Evolutionary conservation across 768 basidiomycete genomes (phyloP), one percentile per base, ranked within the genome.

Genomic region (Brasilioporus rufonigricans): DNA sequence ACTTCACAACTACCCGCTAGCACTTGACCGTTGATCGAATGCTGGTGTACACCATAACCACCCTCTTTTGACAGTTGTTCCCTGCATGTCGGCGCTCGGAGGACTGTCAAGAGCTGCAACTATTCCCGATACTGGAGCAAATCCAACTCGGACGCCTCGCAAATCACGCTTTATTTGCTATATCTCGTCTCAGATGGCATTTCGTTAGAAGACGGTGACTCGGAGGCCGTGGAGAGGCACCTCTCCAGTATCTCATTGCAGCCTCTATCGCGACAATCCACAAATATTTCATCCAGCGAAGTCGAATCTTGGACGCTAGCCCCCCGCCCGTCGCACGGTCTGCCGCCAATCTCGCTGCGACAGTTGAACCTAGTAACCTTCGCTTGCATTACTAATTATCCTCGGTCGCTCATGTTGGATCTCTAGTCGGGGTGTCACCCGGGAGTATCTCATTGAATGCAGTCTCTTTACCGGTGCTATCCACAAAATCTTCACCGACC

Each of bases 371-470:
- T 51, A 50, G 66, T 58, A 62, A 57, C 7, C 40, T 18, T 32
- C 16, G 19, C 36, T 41, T 32, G 41, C 52, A 9, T 46, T 3
- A 4, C 12, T 21, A 2, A 8, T 47, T 27, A 18, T 33, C 29
- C 11, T 33, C 33, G 80, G 57, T 65, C 65, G 16, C 66, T 80
- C 31, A 76, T 83, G n/a, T 73, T 81, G 27, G 81, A 82, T 61
- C 71, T 83, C n/a, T 69, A 79, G 81, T 13, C 81, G 80, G 79
- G 79, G 79, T 23, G 79, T 82, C 24, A 62, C 71, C 6, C 76
- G 79, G 1, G 77, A 81, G 64, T 77, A 80, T 59, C 71, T 81
- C 8, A 61, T 80, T 44, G 71, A 75, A 16, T 71, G 61, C 19
- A 79, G 79, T 6, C 68, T 83, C 29, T 77, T 78, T 24, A 61